phyloP scores from a whole-genome alignment of 495 filamentous ascomycete species.

The Penicillium paradoxum region DNA sequence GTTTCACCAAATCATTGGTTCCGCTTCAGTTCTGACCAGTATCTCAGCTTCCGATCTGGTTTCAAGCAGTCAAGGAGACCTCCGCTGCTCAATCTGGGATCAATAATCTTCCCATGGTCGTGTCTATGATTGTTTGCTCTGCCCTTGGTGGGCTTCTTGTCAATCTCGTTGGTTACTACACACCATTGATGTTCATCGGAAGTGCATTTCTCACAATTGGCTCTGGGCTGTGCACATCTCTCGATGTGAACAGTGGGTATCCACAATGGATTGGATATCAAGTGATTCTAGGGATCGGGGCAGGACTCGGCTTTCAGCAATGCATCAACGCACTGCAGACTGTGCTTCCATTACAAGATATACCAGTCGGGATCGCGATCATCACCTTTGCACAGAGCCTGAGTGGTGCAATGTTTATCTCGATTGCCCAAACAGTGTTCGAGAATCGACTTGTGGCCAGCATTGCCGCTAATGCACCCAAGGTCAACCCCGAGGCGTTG shows the following conservation, averaged over 20 bases:
- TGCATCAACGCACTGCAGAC: constrained; percentile 66
- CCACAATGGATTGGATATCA: constrained; percentile 74
- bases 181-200: constrained; percentile 62
- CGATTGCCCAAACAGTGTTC: constrained; percentile 74
- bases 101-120: constrained; percentile 68
- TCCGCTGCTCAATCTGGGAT: constrained; percentile 69
- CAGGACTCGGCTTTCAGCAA: constrained; percentile 66
- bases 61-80: constrained; percentile 74
- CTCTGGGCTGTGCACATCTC: constrained; percentile 63
- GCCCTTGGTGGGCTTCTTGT: constrained; percentile 57
- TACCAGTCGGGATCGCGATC: constrained; percentile 61
- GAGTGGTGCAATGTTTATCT: constrained; percentile 69
- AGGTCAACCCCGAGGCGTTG: constrained; percentile 47
- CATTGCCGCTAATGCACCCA: constrained; percentile 46
- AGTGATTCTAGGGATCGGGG: constrained; percentile 60
- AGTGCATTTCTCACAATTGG: constrained; percentile 59
- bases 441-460: constrained; percentile 60
- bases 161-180: constrained; percentile 67
- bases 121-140: constrained; percentile 56
- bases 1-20: neutral
- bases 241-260: constrained; percentile 46
- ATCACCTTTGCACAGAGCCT: constrained; percentile 70
- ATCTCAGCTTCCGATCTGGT: constrained; percentile 74
- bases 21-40: neutral
- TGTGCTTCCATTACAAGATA: constrained; percentile 54